phyloP scores from a whole-genome alignment of 192 early-diverging fungal species.

The Coemansia sp. region DNA sequence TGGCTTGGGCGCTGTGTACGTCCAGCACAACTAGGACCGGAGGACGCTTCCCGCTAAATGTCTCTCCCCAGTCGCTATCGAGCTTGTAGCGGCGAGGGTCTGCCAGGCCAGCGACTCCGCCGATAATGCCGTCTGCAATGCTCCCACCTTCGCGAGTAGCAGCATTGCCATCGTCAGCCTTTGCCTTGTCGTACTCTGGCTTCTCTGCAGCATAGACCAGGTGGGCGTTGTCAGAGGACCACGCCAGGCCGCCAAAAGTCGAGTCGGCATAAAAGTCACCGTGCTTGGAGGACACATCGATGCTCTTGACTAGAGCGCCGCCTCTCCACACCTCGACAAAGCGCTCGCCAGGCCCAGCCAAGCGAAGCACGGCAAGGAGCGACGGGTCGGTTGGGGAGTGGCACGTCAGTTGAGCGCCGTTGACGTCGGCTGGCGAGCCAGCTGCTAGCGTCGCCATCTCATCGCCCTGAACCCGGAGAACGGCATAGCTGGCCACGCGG shows the following conservation, averaged over 20 bases:
- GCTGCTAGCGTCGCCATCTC: slow-evolving; percentile 26
- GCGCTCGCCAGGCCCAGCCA: slow-evolving; percentile 20
- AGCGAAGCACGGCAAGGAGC: slow-evolving; percentile 51
- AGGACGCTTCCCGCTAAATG: slow-evolving; percentile 62
- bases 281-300: slow-evolving; percentile 69
- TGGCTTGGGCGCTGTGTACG: slow-evolving; percentile 35
- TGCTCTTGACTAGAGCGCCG: slow-evolving; percentile 56
- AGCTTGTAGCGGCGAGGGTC: slow-evolving; percentile 55
- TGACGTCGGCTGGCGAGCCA: slow-evolving; percentile 37
- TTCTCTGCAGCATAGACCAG: slow-evolving; percentile 75
- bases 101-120: slow-evolving; percentile 38
- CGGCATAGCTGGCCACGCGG: slow-evolving; percentile 40
- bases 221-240: slow-evolving; percentile 60
- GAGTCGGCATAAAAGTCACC: slow-evolving; percentile 74
- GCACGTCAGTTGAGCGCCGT: slow-evolving; percentile 24
- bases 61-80: slow-evolving; percentile 74
- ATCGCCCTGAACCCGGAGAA: slow-evolving; percentile 29
- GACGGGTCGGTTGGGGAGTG: slow-evolving; percentile 41
- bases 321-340: slow-evolving; percentile 67
- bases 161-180: neutral
- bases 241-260: slow-evolving; percentile 67
- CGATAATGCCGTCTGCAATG: slow-evolving; percentile 42
- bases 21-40: slow-evolving; percentile 62
- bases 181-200: slow-evolving; percentile 48
- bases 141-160: slow-evolving; percentile 4